Evolutionary conservation across 495 filamentous ascomycete genomes (phyloP).

Genomic region (Sordaria brevicollis): DNA sequence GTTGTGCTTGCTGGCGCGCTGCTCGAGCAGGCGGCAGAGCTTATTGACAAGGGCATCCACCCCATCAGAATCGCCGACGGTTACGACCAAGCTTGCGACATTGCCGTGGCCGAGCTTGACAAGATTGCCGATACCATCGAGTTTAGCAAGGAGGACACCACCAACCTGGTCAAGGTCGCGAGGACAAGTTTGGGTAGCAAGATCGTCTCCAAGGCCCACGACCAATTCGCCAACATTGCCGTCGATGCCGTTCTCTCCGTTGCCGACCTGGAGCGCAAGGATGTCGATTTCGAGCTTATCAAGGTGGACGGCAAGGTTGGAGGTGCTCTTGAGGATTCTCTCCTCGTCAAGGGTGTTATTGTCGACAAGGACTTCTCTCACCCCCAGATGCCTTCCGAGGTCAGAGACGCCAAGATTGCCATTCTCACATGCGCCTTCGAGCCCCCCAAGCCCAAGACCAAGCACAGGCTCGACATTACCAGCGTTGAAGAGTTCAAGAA

Average conservation of each 20-base stretch:
- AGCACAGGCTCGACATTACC: conserved; percentile 98
- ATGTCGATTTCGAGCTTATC: conserved; percentile 98
- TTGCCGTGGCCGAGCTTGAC: conserved; percentile 85
- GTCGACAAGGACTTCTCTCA: conserved; percentile 99
- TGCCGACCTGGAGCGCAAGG: conserved; percentile 89
- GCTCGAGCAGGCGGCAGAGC: conserved; percentile 91
- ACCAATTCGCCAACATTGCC: conserved; percentile 95
- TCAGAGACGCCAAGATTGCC: conserved; percentile 88
- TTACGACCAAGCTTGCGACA: conserved; percentile 94
- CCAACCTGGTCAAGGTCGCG: conserved; percentile 85
- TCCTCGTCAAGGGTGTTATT: conserved; percentile 95
- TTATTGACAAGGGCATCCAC: conserved; percentile 99
- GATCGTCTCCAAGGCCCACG: conserved; percentile 98
- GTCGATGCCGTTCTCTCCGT: conserved; percentile 95
- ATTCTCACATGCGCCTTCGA: conserved; percentile 98
- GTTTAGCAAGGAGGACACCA: conserved; percentile 65
- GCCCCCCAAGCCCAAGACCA: conserved; percentile 99
- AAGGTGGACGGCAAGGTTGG: conserved; percentile 99
- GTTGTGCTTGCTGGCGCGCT: conserved; percentile 93
- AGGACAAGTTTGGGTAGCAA: conserved; percentile 96
- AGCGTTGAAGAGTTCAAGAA: conserved; percentile 96
- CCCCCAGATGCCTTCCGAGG: conserved; percentile 95
- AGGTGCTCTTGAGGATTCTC: conserved; percentile 84
- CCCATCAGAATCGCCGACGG: conserved; percentile 97
- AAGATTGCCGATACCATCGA: conserved; percentile 83